A percentile compares a stretch with the other conserved stretches of the same genome.
Evolutionary conservation across 441 rosid species (phyloP).

Genomic region (Corymbia calophylla): DNA sequence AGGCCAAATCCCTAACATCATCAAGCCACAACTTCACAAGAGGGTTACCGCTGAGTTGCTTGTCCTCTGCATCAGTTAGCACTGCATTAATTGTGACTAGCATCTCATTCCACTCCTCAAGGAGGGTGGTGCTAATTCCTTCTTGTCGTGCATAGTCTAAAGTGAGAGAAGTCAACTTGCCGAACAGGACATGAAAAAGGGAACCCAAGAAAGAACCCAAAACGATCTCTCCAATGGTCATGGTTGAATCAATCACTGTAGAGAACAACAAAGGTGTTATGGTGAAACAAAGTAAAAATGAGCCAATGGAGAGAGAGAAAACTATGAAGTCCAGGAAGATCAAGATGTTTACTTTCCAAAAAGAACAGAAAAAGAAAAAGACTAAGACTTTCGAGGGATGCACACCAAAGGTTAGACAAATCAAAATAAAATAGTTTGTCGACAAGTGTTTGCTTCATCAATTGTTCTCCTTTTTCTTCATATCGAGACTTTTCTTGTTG

Average conservation of each 20-base stretch:
- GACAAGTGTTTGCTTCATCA: no score
- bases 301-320: neutral
- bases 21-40: neutral
- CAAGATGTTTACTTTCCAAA: no score
- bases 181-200: rapidly evolving
- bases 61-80: neutral
- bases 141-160: neutral
- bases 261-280: neutral
- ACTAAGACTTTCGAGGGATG: no score
- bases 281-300: neutral
- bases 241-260: neutral
- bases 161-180: neutral
- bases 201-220: neutral
- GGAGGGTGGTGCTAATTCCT: neutral
- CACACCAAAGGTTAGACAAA: no score
- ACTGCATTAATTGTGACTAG: neutral
- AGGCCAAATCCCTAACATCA: neutral
- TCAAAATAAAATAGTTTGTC: no score
- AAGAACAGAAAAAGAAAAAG: no score
- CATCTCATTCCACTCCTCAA: neutral
- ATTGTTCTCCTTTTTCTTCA: no score
- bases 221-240: neutral
- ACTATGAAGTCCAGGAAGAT: neutral
- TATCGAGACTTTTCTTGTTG: no score
- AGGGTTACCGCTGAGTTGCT: neutral